These are phyloP conservation scores for Lepidium sativum DNA, from an alignment of 345 rosid genomes.

Conservation along the genomic window DNA sequence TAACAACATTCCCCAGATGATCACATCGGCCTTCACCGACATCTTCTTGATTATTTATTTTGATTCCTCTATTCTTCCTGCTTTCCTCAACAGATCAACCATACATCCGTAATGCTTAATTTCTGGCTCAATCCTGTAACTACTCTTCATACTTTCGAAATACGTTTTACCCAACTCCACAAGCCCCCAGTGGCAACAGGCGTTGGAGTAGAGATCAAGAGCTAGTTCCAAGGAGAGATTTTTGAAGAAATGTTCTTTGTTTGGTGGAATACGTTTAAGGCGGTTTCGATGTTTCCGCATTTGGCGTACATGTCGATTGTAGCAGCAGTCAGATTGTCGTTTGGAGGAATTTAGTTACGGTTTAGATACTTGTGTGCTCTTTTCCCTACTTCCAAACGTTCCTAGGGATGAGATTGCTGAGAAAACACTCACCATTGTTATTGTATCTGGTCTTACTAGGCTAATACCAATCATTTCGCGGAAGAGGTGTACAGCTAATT, in stretches of 20 bases:
- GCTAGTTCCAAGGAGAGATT: constrained; percentile 74
- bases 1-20: constrained; percentile 68
- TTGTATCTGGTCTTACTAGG: constrained; percentile 44
- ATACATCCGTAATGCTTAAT: constrained; percentile 47
- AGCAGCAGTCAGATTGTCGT: too few relatives aligned
- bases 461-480: constrained; percentile 46
- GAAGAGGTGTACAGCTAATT: constrained; percentile 49
- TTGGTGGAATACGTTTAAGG: constrained; percentile 46
- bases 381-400: constrained; percentile 49
- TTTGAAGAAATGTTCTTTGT: constrained; percentile 32
- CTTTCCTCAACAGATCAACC: constrained; percentile 69
- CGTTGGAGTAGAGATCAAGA: constrained; percentile 46
- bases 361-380: too few relatives aligned
- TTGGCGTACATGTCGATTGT: constrained; percentile 88
- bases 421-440: constrained; percentile 79
- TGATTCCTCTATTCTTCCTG: constrained; percentile 60
- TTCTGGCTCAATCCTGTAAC: constrained; percentile 46
- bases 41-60: constrained; percentile 50
- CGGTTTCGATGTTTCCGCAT: constrained; percentile 68
- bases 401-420: constrained; percentile 61
- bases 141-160: constrained; percentile 49
- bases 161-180: constrained; percentile 47
- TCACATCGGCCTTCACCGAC: constrained; percentile 72
- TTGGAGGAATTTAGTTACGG: too few relatives aligned
- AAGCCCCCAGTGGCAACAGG: constrained; percentile 66